Conservation (phyloP, 306 rosid species). For the Oemleria cerasiformis region DNA sequence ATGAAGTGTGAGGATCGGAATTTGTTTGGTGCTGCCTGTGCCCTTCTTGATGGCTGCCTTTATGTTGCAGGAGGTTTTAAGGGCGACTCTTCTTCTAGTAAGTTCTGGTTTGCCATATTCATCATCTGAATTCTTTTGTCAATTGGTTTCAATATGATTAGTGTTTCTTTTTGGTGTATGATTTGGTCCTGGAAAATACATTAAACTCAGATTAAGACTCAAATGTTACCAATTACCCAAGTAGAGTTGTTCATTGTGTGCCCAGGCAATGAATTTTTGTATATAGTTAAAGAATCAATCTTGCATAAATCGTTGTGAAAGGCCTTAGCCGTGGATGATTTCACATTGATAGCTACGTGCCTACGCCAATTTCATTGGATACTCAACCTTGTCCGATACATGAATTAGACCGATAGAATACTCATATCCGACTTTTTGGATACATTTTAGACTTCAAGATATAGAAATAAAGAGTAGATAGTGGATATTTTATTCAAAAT, state of each 20-base stretch:
- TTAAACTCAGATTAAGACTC: neutral
- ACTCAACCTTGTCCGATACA: too few relatives aligned
- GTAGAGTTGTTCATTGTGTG: neutral
- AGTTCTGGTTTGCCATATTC: neutral
- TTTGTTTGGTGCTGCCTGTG: neutral
- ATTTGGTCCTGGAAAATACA: neutral
- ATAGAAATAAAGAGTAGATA: too few relatives aligned
- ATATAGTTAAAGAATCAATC: neutral
- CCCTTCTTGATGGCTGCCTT: constrained; percentile 10
- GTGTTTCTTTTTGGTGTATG: neutral
- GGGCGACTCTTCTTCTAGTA: neutral
- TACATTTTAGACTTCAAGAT: too few relatives aligned
- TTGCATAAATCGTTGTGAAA: too few relatives aligned
- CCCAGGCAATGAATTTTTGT: neutral
- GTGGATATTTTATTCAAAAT: too few relatives aligned
- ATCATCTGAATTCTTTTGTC: neutral
- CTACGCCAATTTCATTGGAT: too few relatives aligned
- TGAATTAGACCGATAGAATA: too few relatives aligned
- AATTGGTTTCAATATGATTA: neutral
- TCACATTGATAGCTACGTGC: too few relatives aligned
- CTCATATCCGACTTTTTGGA: too few relatives aligned
- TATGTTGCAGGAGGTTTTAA: constrained; percentile 18
- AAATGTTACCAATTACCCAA: neutral
- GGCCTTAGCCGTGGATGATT: too few relatives aligned
- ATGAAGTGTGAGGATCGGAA: constrained; percentile 4